These are phyloP conservation scores for Cyclotella choctawhatcheeana DNA, from an alignment of 108 stramenopile genomes.

Conservation along the genomic window DNA sequence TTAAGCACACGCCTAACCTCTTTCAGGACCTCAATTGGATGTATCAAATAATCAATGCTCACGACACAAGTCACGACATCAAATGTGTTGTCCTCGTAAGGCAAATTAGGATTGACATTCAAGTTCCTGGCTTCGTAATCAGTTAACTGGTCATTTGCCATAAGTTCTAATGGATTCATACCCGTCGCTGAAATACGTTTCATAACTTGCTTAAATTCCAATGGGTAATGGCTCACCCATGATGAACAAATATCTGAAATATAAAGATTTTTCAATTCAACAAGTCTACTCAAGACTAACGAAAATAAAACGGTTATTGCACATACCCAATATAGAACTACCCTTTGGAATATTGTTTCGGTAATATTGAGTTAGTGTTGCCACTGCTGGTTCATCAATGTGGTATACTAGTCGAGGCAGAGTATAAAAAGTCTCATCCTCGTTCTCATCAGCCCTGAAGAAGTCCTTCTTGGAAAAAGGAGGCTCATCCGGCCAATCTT, in stretches of 20 bases:
- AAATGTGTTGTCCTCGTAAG: conserved; percentile 81
- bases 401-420: conserved; percentile 91
- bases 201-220: conserved; percentile 83
- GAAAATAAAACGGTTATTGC: too few species aligned
- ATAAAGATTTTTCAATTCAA: too few species aligned
- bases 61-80: conserved; percentile 96
- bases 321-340: conserved; percentile 80
- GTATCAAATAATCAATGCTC: conserved; percentile 91
- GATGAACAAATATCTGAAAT: conserved; percentile 96
- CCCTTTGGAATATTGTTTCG: conserved; percentile 73
- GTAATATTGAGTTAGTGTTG: conserved; percentile 90
- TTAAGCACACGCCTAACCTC: conserved; percentile 90
- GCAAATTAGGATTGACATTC: conserved; percentile 80
- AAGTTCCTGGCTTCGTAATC: conserved; percentile 89
- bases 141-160: conserved; percentile 92
- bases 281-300: too few species aligned
- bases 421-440: conserved; percentile 88
- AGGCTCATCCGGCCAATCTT: conserved; percentile 85
- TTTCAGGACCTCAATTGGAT: conserved; percentile 86
- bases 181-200: conserved; percentile 83
- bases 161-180: conserved; percentile 88
- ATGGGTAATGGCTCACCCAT: conserved; percentile 89
- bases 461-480: conserved; percentile 88
- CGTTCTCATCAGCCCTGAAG: conserved; percentile 77
- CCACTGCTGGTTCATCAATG: conserved; percentile 91